Conservation (phyloP, 371 early-diverging fungal genomes). For the Mycotypha africana region DNA sequence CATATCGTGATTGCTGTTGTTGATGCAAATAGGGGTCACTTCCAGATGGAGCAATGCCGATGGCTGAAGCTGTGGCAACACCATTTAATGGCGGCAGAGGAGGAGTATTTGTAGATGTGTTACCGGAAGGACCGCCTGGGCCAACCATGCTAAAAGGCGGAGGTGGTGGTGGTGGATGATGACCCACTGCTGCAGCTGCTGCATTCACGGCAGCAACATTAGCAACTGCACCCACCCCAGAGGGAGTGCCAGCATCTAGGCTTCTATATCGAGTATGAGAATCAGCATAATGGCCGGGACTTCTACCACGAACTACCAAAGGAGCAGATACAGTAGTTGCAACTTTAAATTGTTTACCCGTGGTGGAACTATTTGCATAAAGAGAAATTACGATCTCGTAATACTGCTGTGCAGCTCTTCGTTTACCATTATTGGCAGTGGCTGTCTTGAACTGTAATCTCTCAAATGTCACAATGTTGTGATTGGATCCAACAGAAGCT, state of each 20-base stretch:
- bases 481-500: constrained; percentile 36
- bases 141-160: too few species aligned
- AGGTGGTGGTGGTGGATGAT: too few species aligned
- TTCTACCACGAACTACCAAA: constrained; percentile 86
- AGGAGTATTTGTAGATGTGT: constrained; percentile 1
- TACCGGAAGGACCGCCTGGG: constrained; percentile 4
- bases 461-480: constrained; percentile 71
- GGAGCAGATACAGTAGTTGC: constrained; percentile 68
- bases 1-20: too few species aligned
- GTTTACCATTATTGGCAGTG: constrained; percentile 88
- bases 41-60: too few species aligned
- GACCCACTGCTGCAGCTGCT: too few species aligned
- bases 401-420: constrained; percentile 86
- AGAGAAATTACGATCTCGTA: constrained; percentile 68
- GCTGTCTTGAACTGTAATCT: constrained; percentile 92
- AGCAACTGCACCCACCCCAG: neutral
- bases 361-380: constrained; percentile 45
- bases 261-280: constrained; percentile 35
- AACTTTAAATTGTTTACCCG: constrained; percentile 45
- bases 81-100: constrained; percentile 3
- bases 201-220: too few species aligned
- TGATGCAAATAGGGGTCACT: too few species aligned
- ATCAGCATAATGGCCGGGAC: constrained; percentile 86
- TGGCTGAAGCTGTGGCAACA: too few species aligned
- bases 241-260: constrained; percentile 27